These are phyloP conservation scores for Potentilla sterilis DNA, from an alignment of 306 rosid species.

Conservation along the genomic window DNA sequence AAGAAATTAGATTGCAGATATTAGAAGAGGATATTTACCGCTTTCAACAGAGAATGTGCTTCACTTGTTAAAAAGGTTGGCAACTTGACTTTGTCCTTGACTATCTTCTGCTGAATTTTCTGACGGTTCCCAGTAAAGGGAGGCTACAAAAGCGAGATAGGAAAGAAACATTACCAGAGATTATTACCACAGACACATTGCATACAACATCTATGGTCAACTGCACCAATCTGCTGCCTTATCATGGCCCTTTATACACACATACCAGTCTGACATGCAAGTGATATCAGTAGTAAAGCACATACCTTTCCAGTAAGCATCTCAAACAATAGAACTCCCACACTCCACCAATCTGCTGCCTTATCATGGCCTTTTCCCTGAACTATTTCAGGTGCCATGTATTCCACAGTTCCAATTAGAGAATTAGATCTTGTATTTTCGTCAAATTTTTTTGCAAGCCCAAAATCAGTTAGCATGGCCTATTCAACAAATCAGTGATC, in stretches of 20 bases:
- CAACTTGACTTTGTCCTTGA: conserved; percentile 87
- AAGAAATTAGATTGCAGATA: background rate
- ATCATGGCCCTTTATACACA: background rate
- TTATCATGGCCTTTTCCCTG: conserved; percentile 95
- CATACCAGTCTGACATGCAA: background rate
- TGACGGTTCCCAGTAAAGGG: conserved; percentile 84
- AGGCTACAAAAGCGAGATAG: conserved; percentile 57
- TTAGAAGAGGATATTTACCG: conserved; percentile 40
- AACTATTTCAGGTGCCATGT: conserved; percentile 98
- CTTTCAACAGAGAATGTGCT: conserved; percentile 88
- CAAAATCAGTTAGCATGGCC: conserved; percentile 98
- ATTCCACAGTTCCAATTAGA: conserved; percentile 87
- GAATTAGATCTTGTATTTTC: conserved; percentile 84
- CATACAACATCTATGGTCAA: background rate
- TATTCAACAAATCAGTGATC: conserved; percentile 27
- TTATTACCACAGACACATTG: background rate
- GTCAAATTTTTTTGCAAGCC: conserved; percentile 83
- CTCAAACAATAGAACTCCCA: conserved; percentile 84
- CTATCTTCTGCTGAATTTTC: conserved; percentile 83
- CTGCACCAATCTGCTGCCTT: background rate
- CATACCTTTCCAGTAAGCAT: conserved; percentile 97
- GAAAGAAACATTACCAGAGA: background rate
- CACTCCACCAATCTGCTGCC: conserved; percentile 99
- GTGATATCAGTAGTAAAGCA: conserved; percentile 5
- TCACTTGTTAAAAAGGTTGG: conserved; percentile 86